Evolutionary conservation across 345 rosid species (phyloP), one percentile per base, ranked within the genome.

Genomic region (Moricandia arvensis): DNA sequence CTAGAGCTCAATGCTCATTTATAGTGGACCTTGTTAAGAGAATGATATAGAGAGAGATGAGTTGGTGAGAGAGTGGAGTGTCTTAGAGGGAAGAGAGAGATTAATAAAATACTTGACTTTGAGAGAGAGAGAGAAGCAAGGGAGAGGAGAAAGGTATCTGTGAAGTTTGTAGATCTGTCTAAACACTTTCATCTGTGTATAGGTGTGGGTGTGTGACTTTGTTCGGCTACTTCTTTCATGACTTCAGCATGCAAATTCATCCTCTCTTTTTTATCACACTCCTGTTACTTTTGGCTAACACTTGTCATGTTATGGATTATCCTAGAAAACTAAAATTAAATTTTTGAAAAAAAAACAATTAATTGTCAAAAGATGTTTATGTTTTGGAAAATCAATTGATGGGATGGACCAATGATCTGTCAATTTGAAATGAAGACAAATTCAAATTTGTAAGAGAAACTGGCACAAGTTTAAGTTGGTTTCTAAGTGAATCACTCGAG

Each of bases 141-240:
- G 24, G 1, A 21, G 24, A 21, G 24, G 24, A 80, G 87, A 83
- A 80, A 85, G 85, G 88, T 68, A 82, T 81, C 63, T 18, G 84
- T 33, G 67, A 47, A 80, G 81, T 0, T 72, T 78, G 85, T 60
- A 63, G 64, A 47, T 54, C 37, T 71, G 77, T 73, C 71, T 59
- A 54, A 54, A 65, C 79, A 51, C 38, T 65, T 51, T 76, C 88
- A 21, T 21, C 1, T 21, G 24, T 21, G 24, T 21, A 21, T 21
- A 21, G 24, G 24, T 21, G 18, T 49, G 55, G 13, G 90, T 62
- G 68, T 72, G 55, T 70, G 75, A 79, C 66, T 57, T 49, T 65
- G 49, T 70, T 70, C 57, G 51, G 69, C 63, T 69, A 57, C 80
- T 69, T 59, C 55, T 45, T 77, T 77, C 55, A 77, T 77, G 68